Conservation (phyloP, 495 filamentous ascomycete genomes). For the Articulospora tetracladia region DNA sequence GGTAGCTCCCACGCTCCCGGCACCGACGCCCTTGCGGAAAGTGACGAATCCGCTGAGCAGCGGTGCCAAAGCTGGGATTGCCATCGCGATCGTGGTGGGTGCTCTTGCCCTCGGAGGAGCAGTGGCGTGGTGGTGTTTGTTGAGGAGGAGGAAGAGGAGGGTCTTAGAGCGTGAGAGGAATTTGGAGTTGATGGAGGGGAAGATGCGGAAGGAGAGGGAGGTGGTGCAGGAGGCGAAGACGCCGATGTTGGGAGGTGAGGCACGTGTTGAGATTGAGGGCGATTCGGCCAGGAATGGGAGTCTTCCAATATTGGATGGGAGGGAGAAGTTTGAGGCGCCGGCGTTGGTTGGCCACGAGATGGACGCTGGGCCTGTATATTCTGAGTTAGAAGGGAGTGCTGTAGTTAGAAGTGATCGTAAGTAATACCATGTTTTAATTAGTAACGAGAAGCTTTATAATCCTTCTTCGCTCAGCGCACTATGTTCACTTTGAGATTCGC, state of each 20-base stretch:
- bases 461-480: too few species aligned
- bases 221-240: neutral
- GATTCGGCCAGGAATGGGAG: neutral
- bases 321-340: too few species aligned
- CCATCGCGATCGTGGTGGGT: neutral
- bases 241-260: neutral
- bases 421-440: too few species aligned
- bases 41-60: neutral
- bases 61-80: conserved; percentile 1
- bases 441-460: too few species aligned
- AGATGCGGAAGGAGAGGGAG: neutral
- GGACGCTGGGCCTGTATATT: neutral
- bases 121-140: neutral
- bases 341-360: neutral
- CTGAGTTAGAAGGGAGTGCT: neutral
- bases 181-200: neutral
- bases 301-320: neutral
- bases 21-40: neutral
- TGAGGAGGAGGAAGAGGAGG: conserved; percentile 2
- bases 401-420: too few species aligned
- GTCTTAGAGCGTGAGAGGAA: neutral
- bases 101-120: neutral
- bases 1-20: neutral
- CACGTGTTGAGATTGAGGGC: neutral
- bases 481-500: too few species aligned